These are phyloP conservation scores for Neoascochyta sp. DNA, from an alignment of 2,329 filamentous ascomycete genomes.

Conservation along the genomic window DNA sequence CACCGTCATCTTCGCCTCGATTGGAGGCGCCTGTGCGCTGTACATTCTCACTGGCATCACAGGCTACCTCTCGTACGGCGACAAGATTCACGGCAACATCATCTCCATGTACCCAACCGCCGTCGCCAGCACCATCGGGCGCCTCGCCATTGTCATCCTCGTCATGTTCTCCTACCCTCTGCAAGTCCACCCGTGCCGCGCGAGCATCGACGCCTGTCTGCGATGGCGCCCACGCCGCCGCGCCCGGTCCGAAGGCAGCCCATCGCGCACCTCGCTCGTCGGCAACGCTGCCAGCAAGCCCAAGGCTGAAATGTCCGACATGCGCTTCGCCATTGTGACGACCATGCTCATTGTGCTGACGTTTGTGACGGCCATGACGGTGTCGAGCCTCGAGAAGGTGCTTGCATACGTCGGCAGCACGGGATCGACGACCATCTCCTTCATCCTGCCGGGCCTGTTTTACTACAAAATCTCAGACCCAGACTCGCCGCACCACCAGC, in stretches of 20 bases:
- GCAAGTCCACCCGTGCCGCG: constrained; percentile 92
- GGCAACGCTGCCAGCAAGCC: constrained; percentile 30
- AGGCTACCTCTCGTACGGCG: constrained; percentile 92
- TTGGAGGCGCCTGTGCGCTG: constrained; percentile 79
- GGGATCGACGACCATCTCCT: constrained; percentile 91
- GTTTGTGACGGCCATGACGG: constrained; percentile 86
- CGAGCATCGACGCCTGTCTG: constrained; percentile 90
- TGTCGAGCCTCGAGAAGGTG: constrained; percentile 83
- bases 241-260: constrained; percentile 38
- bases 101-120: constrained; percentile 68
- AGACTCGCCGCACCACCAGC: constrained; percentile 79
- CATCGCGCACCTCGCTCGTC: constrained; percentile 45
- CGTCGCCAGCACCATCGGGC: constrained; percentile 82
- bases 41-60: constrained; percentile 93
- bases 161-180: constrained; percentile 96
- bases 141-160: constrained; percentile 89
- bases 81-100: constrained; percentile 86
- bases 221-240: constrained; percentile 70
- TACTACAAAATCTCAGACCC: constrained; percentile 98
- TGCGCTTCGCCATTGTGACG: constrained; percentile 85
- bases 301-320: constrained; percentile 65
- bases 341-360: constrained; percentile 78
- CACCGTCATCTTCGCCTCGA: constrained; percentile 74
- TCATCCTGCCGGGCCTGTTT: constrained; percentile 92
- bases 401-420: constrained; percentile 94